A percentile compares a stretch with the other conserved stretches of the same genome.
These are phyloP conservation scores for Kalmusia sp. DNA, from an alignment of 2,329 filamentous ascomycete species.

Conservation along the genomic window DNA sequence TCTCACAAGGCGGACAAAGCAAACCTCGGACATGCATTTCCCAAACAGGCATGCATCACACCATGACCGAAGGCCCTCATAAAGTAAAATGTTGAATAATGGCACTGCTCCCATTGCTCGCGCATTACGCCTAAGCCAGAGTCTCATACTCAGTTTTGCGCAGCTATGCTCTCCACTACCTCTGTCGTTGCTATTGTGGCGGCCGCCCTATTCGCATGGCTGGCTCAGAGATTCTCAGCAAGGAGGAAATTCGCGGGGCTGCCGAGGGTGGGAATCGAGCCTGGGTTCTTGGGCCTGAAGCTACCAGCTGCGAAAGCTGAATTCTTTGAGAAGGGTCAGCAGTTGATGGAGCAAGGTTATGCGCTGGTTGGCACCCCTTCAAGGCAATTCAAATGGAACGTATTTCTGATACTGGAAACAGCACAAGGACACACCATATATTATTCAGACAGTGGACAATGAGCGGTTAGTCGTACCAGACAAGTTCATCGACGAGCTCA, in stretches of 20 bases:
- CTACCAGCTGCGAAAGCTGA: neutral
- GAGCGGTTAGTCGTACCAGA: slow-evolving; percentile 7
- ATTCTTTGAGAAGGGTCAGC: neutral
- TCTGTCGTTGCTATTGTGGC: no score
- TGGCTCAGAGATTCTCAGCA: no score
- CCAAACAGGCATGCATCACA: no score
- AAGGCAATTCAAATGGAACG: neutral
- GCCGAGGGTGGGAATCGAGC: neutral
- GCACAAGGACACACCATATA: slow-evolving; percentile 9
- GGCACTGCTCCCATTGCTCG: no score
- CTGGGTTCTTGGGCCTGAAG: neutral
- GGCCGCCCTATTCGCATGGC: no score
- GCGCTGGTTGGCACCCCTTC: neutral
- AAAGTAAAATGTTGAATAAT: no score
- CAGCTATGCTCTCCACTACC: no score
- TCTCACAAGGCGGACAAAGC: no score
- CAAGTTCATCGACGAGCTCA: slow-evolving; percentile 10
- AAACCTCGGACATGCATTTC: no score
- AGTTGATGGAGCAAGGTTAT: slow-evolving; percentile 8
- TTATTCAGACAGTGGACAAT: slow-evolving; percentile 7
- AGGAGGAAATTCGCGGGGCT: neutral
- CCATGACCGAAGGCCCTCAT: no score
- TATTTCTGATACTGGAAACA: neutral
- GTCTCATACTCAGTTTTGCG: no score
- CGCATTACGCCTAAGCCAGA: no score